A percentile compares a stretch with the other conserved stretches of the same genome.
Conservation (phyloP, 75 land plant species). For the Adiantum capillusveneris region DNA sequence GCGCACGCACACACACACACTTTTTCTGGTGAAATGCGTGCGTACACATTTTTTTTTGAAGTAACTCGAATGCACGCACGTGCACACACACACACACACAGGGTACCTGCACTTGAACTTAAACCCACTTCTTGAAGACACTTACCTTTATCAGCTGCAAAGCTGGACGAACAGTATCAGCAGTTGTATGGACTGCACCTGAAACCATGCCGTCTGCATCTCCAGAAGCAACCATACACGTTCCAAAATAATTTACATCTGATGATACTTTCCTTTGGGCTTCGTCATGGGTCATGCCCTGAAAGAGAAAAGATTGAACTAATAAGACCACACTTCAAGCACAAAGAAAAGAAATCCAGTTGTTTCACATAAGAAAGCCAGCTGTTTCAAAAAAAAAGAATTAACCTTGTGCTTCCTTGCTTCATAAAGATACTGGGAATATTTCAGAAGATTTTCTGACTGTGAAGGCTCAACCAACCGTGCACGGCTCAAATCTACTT, state of each 20-base stretch:
- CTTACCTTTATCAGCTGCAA: constrained; percentile 39
- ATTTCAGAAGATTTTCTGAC: constrained; percentile 18
- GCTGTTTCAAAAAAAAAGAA: constrained; percentile 1
- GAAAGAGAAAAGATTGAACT: no score
- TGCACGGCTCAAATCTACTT: constrained; percentile 30
- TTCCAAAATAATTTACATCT: constrained; percentile 37
- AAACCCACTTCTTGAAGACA: neutral
- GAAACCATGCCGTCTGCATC: constrained; percentile 53
- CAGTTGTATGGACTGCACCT: constrained; percentile 41
- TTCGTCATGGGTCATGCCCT: constrained; percentile 32
- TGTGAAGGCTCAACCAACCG: constrained; percentile 21
- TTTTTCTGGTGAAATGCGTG: no score
- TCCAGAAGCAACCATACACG: constrained; percentile 39
- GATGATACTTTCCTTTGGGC: constrained; percentile 16
- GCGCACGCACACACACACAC: no score
- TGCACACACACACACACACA: no score
- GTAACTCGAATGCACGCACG: no score
- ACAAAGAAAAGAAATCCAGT: no score
- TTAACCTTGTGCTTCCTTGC: constrained; percentile 36
- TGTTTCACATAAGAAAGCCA: no score
- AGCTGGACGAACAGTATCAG: constrained; percentile 45
- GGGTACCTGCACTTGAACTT: no score
- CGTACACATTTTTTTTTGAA: no score
- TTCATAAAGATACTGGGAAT: constrained; percentile 25
- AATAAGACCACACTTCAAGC: no score